Conservation (phyloP, 2,329 filamentous ascomycete species). For the Plenodomus lindquistii region DNA sequence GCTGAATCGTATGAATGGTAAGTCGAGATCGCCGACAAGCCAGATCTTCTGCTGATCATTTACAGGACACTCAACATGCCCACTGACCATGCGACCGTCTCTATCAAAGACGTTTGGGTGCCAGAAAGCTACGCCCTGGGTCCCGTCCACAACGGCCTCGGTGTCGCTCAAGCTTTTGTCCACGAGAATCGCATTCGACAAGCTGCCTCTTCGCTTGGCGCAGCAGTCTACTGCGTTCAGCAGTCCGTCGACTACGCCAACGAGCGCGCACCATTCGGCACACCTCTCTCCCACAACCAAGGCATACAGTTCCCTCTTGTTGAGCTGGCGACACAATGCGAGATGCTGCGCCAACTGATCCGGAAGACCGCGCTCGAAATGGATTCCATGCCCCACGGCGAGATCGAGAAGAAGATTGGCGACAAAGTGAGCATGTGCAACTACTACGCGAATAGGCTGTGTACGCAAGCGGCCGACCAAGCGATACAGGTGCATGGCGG, state of each 20-base stretch:
- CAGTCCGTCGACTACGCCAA: conserved; percentile 61
- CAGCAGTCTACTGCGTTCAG: conserved; percentile 64
- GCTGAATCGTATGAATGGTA: conserved; percentile 63
- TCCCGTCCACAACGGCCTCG: conserved; percentile 57
- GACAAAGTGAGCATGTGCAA: conserved; percentile 69
- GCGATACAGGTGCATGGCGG: conserved; percentile 67
- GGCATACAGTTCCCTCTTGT: conserved; percentile 68
- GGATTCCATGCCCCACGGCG: conserved; percentile 59
- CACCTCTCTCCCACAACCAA: conserved; percentile 62
- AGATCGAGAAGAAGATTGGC: conserved; percentile 62
- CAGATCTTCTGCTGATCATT: conserved; percentile 4
- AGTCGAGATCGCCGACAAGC: not conserved
- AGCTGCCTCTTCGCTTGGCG: conserved; percentile 63
- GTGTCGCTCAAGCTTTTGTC: conserved; percentile 67
- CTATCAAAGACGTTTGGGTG: conserved; percentile 61
- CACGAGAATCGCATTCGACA: conserved; percentile 70
- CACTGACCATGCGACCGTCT: conserved; percentile 66
- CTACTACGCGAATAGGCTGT: conserved; percentile 66
- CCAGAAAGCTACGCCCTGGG: conserved; percentile 59
- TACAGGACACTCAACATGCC: conserved; percentile 66
- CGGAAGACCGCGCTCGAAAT: conserved; percentile 65
- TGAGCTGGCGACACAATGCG: conserved; percentile 63
- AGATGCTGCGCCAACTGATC: conserved; percentile 65
- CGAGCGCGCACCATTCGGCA: conserved; percentile 59
- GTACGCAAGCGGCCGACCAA: conserved; percentile 63